Base-by-base conservation (phyloP, 495 filamentous ascomycete genomes). In the Chaetomium tenue region DNA sequence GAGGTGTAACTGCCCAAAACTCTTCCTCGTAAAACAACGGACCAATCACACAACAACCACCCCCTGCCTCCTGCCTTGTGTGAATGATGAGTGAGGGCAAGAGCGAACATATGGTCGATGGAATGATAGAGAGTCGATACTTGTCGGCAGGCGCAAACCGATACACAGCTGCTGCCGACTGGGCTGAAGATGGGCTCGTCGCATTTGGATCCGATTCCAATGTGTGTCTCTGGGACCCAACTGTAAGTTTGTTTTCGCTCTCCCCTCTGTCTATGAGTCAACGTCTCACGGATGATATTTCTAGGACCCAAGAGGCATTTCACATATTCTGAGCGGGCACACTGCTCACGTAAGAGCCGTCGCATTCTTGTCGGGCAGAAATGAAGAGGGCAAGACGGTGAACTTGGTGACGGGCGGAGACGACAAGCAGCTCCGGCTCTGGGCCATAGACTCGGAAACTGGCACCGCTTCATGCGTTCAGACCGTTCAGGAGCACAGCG, bases 141-240 rank as follows among this genome's bases (percentile, higher is more conserved):
- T 86, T 96, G 37, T 89, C 92, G 33, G 87, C 88, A 61, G 94
- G 94, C 61, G 93, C 91, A 44, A 98, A 97, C 77, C 82, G 93
- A 64, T 91, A 97, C 67, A 89, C 94, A 28, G 87, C 87, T 18
- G 91, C 90, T 15, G 92, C 94, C 16, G 94, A 98, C 77, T 98
- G 94, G 94, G 85, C 92, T 71, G 71, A 79, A 8, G 77, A 86
- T 42, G 87, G 89, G 15, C 76, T 93, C 60, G 82, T 98, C 44
- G 95, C 93, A 51, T 98, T 90, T 77, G 94, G 94, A 44, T 89
- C 92, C 30, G 91, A 92, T 77, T 85, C 85, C 63, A 94, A 93
- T 77, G 81, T 97, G 63, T 94, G 92, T 37, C 71, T 97, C 58
- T 98, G 94, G 94, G 80, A 88, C 70, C 91, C 94, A 53, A 72